Conservation (phyloP, 495 filamentous ascomycete genomes). For the Penicillium longicatenatum region DNA sequence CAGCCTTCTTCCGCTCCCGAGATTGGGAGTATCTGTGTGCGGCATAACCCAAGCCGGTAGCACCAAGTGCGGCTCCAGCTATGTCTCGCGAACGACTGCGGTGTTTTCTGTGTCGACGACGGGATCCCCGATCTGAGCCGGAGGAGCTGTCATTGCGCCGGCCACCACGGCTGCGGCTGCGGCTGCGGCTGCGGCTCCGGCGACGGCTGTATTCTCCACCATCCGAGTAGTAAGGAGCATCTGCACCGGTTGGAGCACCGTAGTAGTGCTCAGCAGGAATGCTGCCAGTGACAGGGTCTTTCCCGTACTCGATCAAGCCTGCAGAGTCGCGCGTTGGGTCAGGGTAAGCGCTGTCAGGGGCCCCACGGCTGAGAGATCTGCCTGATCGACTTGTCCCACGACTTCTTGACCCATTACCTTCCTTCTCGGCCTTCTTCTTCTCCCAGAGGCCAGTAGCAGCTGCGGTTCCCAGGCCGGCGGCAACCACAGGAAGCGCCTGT, state of each 20-base stretch:
- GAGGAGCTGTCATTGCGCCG: conserved; percentile 45
- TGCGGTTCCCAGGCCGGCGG: conserved; percentile 75
- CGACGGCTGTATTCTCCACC: conserved; percentile 34
- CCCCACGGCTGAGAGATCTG: conserved; percentile 56
- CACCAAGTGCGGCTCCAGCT: conserved; percentile 68
- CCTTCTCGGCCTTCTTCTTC: conserved; percentile 68
- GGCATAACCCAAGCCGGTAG: conserved; percentile 76
- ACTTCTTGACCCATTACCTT: conserved; percentile 46
- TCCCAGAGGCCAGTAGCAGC: conserved; percentile 82
- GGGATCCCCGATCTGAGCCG: conserved; percentile 41
- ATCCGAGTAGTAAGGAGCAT: conserved; percentile 44
- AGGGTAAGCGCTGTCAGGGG: conserved; percentile 51
- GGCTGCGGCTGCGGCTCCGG: conserved; percentile 27
- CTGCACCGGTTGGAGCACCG: conserved; percentile 44
- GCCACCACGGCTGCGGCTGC: conserved; percentile 43
- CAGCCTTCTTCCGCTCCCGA: conserved; percentile 59
- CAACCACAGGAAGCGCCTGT: conserved; percentile 66
- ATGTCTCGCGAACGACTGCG: conserved; percentile 65
- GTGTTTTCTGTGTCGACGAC: conserved; percentile 47
- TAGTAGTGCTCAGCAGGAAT: conserved; percentile 53
- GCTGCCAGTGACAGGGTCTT: conserved; percentile 59
- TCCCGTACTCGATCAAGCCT: conserved; percentile 82
- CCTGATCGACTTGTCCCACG: conserved; percentile 52
- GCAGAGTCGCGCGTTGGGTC: conserved; percentile 58
- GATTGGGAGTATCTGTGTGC: conserved; percentile 66